These are phyloP conservation scores for Cyphellophora europaea DNA, from an alignment of 2,329 filamentous ascomycete genomes.

Conservation along the genomic window DNA sequence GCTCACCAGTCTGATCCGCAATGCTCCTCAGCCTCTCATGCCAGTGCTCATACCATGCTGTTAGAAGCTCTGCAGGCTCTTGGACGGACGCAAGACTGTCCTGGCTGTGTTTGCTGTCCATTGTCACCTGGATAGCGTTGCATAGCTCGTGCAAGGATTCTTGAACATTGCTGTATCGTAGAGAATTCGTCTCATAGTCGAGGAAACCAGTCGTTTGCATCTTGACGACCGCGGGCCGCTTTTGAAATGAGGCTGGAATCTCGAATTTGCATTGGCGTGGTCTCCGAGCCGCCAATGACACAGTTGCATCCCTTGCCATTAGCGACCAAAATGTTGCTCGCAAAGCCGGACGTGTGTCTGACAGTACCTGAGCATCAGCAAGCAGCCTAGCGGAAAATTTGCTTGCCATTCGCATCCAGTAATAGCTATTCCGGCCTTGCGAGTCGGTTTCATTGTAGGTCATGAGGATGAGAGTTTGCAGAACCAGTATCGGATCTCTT, in stretches of 20 bases:
- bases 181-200: too few species aligned
- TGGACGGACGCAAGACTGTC: background rate
- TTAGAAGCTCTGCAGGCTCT: background rate
- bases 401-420: background rate
- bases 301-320: background rate
- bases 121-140: too few species aligned
- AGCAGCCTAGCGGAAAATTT: background rate
- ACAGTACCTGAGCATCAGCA: background rate
- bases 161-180: background rate
- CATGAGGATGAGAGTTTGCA: background rate
- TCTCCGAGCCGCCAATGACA: background rate
- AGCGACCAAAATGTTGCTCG: conserved; percentile 59
- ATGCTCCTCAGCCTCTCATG: background rate
- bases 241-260: too few species aligned
- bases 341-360: conserved; percentile 64
- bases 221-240: background rate
- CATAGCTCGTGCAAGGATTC: background rate
- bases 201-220: background rate
- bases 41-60: background rate
- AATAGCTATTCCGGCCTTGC: too few species aligned
- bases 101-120: background rate
- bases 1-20: background rate
- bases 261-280: background rate
- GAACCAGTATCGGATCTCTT: background rate
- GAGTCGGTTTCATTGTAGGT: background rate